These are phyloP conservation scores for Lipomyces orientalis DNA, from an alignment of 805 yeast genomes.

Conservation along the genomic window DNA sequence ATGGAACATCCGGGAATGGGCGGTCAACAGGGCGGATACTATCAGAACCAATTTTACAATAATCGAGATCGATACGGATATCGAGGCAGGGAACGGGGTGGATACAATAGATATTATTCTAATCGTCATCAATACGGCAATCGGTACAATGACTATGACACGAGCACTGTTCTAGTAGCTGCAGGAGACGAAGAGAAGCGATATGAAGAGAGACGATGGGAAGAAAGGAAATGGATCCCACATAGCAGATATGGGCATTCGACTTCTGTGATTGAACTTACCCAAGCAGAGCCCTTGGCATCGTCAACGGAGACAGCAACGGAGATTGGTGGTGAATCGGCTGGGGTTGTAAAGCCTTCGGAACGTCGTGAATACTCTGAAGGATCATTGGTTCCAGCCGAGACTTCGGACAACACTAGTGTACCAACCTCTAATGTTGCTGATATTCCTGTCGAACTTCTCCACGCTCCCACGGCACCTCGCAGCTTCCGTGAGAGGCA, in stretches of 20 bases:
- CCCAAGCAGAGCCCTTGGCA: constrained; percentile 5
- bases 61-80: constrained; percentile 12
- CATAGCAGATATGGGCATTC: not conserved
- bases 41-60: constrained; percentile 1
- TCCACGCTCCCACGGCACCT: constrained; percentile 28
- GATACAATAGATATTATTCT: not conserved
- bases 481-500: constrained; percentile 15
- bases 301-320: not conserved
- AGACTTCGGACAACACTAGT: not conserved
- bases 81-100: constrained; percentile 7
- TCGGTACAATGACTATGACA: constrained; percentile 1
- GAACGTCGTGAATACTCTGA: not conserved
- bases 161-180: constrained; percentile 1
- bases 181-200: constrained; percentile 2
- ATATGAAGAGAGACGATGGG: constrained; percentile 1
- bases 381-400: not conserved
- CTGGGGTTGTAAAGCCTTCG: not conserved
- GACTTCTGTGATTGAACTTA: constrained; percentile 10
- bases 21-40: not conserved
- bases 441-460: constrained; percentile 20
- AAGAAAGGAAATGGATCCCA: not conserved
- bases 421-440: constrained; percentile 9
- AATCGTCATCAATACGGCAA: constrained; percentile 4
- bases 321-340: not conserved
- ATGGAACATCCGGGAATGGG: not conserved